phyloP scores from a whole-genome alignment of 1,139 yeast species.

The Taphrina betulina region DNA sequence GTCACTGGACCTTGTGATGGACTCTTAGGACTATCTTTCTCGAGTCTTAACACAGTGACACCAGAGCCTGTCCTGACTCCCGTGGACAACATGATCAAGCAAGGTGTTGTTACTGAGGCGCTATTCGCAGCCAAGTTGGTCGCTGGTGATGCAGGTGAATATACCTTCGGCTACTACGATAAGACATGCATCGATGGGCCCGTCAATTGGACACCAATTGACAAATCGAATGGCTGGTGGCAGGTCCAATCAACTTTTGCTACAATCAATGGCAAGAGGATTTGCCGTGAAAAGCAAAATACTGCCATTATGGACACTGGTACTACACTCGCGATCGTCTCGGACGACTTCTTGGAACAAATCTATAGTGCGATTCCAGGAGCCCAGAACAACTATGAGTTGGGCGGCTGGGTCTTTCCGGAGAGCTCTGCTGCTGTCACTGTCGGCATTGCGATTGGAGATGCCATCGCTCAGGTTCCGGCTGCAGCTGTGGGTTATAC shows the following conservation, averaged over 20 bases:
- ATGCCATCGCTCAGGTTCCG: not conserved
- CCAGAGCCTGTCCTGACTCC: constrained; percentile 1
- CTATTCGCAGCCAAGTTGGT: constrained; percentile 1
- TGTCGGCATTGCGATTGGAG: constrained; percentile 3
- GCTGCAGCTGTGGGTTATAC: not conserved
- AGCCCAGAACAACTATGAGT: not conserved
- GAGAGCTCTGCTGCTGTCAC: not conserved
- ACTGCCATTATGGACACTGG: constrained; percentile 1
- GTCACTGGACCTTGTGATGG: not conserved
- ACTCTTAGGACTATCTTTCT: not conserved
- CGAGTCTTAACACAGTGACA: not conserved
- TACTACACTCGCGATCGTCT: constrained; percentile 7
- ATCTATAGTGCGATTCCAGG: constrained; percentile 6
- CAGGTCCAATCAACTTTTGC: not conserved
- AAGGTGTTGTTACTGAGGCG: not conserved
- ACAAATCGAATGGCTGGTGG: not conserved
- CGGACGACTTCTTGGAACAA: not conserved
- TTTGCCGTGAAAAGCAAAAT: not conserved
- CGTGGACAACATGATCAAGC: constrained; percentile 7
- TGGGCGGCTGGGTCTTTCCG: not conserved
- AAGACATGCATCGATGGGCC: not conserved
- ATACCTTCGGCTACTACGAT: constrained; percentile 5
- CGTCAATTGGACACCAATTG: not conserved
- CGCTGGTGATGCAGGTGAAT: not conserved
- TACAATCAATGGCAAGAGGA: constrained; percentile 1